Percentiles rank a stretch among this genome's conserved stretches.
Evolutionary conservation across 192 early-diverging fungal genomes (phyloP).

Genomic region (Jimgerdemannia lactiflua): DNA sequence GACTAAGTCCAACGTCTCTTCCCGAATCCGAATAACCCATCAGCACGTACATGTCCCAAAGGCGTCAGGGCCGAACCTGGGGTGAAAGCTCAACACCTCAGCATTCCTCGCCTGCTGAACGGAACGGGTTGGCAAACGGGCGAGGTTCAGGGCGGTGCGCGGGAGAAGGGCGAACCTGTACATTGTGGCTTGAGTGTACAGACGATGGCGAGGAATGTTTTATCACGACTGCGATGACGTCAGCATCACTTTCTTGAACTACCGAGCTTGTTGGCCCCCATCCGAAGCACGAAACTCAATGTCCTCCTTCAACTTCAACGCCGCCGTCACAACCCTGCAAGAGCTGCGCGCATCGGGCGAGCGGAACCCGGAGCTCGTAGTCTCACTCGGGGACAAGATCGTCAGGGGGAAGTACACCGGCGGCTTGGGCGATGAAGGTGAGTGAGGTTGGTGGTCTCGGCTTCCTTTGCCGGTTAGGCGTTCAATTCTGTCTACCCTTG

Average conservation of each 20-base stretch:
- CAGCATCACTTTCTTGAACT: too few relatives aligned
- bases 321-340: constrained; percentile 38
- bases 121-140: neutral
- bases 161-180: neutral
- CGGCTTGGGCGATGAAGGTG: constrained; percentile 44
- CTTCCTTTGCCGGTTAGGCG: neutral
- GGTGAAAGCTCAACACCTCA: neutral
- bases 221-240: too few relatives aligned
- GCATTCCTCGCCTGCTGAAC: neutral
- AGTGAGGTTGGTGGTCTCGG: neutral
- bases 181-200: neutral
- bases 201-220: neutral
- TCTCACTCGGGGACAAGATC: constrained; percentile 33
- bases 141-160: neutral
- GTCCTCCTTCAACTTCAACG: constrained; percentile 1
- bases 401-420: constrained; percentile 24
- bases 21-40: too few relatives aligned
- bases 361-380: constrained; percentile 41
- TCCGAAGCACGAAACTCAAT: neutral
- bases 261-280: neutral
- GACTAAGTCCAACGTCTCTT: too few relatives aligned
- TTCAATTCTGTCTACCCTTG: too few relatives aligned
- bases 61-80: neutral
- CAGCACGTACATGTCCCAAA: neutral
- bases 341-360: constrained; percentile 41